These are phyloP conservation scores for Eucalyptus sideroxylon DNA, from an alignment of 345 rosid species.

Conservation along the genomic window DNA sequence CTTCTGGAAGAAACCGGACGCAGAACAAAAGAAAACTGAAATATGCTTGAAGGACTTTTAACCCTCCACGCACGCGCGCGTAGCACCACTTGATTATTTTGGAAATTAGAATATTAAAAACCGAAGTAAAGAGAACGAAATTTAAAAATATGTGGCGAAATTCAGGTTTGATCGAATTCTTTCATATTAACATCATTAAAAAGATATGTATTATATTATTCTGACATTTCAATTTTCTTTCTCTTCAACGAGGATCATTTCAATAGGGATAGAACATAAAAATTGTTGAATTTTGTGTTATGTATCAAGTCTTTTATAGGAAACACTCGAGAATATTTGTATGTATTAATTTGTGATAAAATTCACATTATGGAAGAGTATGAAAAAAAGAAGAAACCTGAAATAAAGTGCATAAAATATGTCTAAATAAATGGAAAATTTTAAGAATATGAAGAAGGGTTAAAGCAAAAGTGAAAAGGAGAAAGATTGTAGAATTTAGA, in stretches of 20 bases:
- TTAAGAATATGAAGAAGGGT: not conserved
- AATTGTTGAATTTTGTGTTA: not conserved
- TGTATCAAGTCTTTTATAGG: not conserved
- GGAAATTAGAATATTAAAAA: not conserved
- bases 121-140: not conserved
- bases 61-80: not conserved
- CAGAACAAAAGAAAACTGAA: not conserved
- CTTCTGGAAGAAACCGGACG: not conserved
- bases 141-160: not conserved
- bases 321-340: fast-evolving
- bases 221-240: not conserved
- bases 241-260: not conserved
- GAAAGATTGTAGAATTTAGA: not conserved
- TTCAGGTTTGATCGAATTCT: not conserved
- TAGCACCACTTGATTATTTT: not conserved
- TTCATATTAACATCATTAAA: not conserved
- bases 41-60: not conserved
- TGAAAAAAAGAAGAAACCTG: not conserved
- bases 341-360: not conserved
- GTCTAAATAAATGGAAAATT: not conserved
- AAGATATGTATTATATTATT: not conserved
- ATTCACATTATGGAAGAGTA: not conserved
- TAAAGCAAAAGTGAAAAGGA: not conserved
- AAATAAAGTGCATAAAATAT: not conserved
- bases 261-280: not conserved